These are phyloP conservation scores for Macadamia integrifolia DNA, from an alignment of 164 flowering plant species.

Conservation along the genomic window DNA sequence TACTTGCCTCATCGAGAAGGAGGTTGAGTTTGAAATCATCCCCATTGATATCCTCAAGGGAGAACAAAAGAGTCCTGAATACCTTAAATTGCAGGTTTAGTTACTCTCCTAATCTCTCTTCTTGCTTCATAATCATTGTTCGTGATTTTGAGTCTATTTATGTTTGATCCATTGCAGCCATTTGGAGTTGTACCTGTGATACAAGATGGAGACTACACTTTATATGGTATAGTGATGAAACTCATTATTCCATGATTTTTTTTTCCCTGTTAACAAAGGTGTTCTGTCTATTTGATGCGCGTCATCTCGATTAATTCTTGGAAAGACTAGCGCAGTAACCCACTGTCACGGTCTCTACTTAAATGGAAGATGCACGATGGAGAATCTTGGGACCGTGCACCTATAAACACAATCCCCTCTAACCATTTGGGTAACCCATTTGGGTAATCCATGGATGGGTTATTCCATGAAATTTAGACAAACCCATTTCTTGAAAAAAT, in stretches of 20 bases:
- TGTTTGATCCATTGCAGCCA: slow-evolving; percentile 11
- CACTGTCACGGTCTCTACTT: no score
- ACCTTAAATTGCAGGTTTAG: slow-evolving; percentile 41
- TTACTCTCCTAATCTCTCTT: not conserved
- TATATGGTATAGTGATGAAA: slow-evolving; percentile 12
- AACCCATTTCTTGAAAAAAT: not conserved
- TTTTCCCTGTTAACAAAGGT: no score
- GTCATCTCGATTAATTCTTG: no score
- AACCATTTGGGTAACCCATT: no score
- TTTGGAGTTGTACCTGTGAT: slow-evolving; percentile 25
- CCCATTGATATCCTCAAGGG: slow-evolving; percentile 43
- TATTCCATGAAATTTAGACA: not conserved
- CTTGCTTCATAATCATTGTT: not conserved
- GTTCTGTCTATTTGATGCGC: no score
- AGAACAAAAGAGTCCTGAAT: slow-evolving; percentile 45
- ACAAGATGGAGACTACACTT: slow-evolving; percentile 20
- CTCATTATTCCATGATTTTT: no score
- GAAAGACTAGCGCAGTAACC: no score
- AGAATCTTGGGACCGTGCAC: no score
- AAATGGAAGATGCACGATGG: no score
- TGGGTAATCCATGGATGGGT: not conserved
- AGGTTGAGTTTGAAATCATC: slow-evolving; percentile 36
- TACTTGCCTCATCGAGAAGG: slow-evolving; percentile 43
- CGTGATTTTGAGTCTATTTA: not conserved
- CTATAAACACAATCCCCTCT: no score